These are phyloP conservation scores for Kodamaea laetipori DNA, from an alignment of 805 yeast genomes.

Conservation along the genomic window DNA sequence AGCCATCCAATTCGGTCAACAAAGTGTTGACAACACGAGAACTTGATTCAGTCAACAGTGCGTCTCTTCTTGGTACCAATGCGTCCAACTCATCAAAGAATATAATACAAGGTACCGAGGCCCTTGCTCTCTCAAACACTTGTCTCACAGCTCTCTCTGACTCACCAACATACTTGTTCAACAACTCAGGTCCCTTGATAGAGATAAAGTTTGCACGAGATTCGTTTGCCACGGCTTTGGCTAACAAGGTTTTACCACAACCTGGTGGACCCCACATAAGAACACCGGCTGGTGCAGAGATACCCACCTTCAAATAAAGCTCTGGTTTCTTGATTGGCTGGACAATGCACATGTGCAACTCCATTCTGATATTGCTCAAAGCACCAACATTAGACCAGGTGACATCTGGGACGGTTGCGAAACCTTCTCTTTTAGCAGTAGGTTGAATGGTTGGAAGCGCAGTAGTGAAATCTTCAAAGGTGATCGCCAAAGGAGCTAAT, in stretches of 20 bases:
- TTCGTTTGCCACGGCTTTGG: slow-evolving; percentile 98
- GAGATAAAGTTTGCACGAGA: slow-evolving; percentile 95
- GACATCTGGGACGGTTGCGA: slow-evolving; percentile 97
- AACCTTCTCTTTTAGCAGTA: slow-evolving; percentile 96
- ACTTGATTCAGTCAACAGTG: slow-evolving; percentile 83
- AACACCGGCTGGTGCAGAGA: slow-evolving; percentile 95
- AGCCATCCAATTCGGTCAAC: slow-evolving; percentile 91
- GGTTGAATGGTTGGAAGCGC: slow-evolving; percentile 96
- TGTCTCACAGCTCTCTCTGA: slow-evolving; percentile 92
- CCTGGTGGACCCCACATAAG: slow-evolving; percentile 99
- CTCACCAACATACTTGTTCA: slow-evolving; percentile 96
- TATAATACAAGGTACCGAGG: slow-evolving; percentile 90
- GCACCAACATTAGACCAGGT: slow-evolving; percentile 97
- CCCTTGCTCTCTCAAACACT: slow-evolving; percentile 88
- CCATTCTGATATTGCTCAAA: slow-evolving; percentile 73
- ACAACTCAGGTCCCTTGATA: slow-evolving; percentile 91
- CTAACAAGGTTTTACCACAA: slow-evolving; percentile 94
- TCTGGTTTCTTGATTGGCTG: slow-evolving; percentile 96
- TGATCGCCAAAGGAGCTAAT: slow-evolving; percentile 72
- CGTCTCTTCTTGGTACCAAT: slow-evolving; percentile 89
- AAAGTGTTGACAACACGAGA: slow-evolving; percentile 93
- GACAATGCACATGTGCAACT: slow-evolving; percentile 94
- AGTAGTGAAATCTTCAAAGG: slow-evolving; percentile 72
- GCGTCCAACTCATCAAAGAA: slow-evolving; percentile 97
- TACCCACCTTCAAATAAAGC: slow-evolving; percentile 84